phyloP scores from a whole-genome alignment of 257 asterid species.

The Solanum acaule region DNA sequence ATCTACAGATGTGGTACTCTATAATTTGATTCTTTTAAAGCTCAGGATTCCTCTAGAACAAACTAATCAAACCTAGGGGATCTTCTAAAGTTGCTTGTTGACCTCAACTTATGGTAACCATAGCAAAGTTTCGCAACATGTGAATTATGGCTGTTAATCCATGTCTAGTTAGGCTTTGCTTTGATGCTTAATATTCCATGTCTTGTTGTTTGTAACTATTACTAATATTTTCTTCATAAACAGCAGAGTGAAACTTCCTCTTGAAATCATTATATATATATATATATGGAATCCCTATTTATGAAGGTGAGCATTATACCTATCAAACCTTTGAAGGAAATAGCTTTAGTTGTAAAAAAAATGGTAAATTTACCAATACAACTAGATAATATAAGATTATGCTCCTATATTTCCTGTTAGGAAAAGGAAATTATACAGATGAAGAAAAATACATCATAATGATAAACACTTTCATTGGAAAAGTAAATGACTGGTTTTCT shows the following conservation, averaged over 20 bases:
- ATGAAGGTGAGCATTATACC: too few relatives aligned
- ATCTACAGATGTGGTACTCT: not conserved
- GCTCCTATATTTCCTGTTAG: too few relatives aligned
- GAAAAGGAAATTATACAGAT: too few relatives aligned
- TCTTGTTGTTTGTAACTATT: not conserved
- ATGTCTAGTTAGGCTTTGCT: not conserved
- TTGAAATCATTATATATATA: not conserved
- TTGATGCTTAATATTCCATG: not conserved
- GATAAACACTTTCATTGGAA: too few relatives aligned
- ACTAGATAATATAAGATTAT: too few relatives aligned
- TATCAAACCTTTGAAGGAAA: too few relatives aligned
- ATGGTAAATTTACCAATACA: too few relatives aligned
- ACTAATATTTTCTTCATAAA: not conserved
- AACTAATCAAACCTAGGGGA: not conserved
- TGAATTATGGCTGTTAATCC: not conserved
- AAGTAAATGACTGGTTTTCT: too few relatives aligned
- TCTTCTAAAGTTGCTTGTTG: not conserved
- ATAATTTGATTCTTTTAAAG: not conserved
- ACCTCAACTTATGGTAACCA: not conserved
- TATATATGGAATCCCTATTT: too few relatives aligned
- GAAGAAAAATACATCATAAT: too few relatives aligned
- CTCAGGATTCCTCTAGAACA: not conserved
- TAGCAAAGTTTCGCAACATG: not conserved
- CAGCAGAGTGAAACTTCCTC: not conserved
- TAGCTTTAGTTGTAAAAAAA: too few relatives aligned